Conservation (phyloP, 2,329 filamentous ascomycete genomes). For the Kalmusia sp. region DNA sequence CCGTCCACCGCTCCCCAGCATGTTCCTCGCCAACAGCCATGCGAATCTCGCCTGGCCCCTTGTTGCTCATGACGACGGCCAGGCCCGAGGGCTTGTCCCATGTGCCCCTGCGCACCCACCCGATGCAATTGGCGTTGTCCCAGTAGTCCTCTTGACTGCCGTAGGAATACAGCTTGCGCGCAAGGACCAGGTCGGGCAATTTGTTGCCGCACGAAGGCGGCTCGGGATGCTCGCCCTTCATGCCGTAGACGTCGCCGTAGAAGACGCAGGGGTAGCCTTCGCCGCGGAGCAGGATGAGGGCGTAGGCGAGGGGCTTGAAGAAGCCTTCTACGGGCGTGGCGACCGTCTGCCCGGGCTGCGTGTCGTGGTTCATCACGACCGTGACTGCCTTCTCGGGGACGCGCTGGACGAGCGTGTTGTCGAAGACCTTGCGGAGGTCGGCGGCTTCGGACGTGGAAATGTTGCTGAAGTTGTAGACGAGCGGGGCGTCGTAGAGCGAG, state of each 20-base stretch:
- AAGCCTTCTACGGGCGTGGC: conserved; percentile 68
- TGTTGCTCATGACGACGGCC: conserved; percentile 60
- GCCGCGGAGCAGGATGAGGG: conserved; percentile 71
- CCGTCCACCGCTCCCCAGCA: conserved; percentile 68
- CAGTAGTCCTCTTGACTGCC: conserved; percentile 71
- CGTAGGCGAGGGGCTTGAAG: conserved; percentile 76
- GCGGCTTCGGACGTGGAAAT: conserved; percentile 63
- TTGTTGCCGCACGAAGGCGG: conserved; percentile 60
- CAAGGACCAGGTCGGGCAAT: conserved; percentile 66
- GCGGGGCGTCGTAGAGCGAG: conserved; percentile 69
- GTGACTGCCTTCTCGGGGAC: conserved; percentile 67
- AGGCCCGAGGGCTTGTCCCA: conserved; percentile 56
- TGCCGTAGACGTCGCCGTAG: conserved; percentile 74
- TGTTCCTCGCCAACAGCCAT: conserved; percentile 69
- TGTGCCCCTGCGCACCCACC: conserved; percentile 64
- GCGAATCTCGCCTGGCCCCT: conserved; percentile 53
- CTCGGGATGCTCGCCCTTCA: conserved; percentile 60
- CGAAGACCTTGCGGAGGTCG: conserved; percentile 70
- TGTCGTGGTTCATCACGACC: conserved; percentile 77
- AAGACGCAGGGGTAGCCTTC: conserved; percentile 72
- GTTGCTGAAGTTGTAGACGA: conserved; percentile 71
- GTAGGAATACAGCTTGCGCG: conserved; percentile 71
- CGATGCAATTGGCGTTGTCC: conserved; percentile 66
- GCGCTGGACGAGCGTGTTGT: conserved; percentile 63
- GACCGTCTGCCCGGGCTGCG: conserved; percentile 68